These are phyloP conservation scores for Mortierella sp. DNA, from an alignment of 371 early-diverging fungal species.

Conservation along the genomic window DNA sequence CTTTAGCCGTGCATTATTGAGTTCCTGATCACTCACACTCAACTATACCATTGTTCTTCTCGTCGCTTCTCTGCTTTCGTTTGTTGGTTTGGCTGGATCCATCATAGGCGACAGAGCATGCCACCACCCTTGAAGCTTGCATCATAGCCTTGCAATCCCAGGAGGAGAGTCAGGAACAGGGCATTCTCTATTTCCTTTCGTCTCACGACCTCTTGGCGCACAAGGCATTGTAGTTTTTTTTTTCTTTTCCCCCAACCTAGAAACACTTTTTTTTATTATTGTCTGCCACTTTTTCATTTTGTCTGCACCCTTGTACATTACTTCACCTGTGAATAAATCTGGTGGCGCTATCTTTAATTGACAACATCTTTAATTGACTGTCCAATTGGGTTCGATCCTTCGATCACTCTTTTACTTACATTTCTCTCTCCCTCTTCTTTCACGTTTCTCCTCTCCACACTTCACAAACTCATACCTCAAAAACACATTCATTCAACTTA, in stretches of 20 bases:
- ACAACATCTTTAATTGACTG: not conserved
- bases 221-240: not conserved
- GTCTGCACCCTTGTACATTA: not conserved
- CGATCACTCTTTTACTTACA: not conserved
- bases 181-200: not conserved
- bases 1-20: not conserved
- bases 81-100: constrained; percentile 9
- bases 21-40: not conserved
- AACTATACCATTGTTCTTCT: not conserved
- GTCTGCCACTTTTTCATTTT: not conserved
- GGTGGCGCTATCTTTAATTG: constrained; percentile 7
- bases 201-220: not conserved
- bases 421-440: not conserved
- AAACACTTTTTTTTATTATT: not conserved
- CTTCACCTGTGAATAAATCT: not conserved
- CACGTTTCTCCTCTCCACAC: not conserved
- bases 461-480: not conserved
- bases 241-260: not conserved
- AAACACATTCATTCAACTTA: not conserved
- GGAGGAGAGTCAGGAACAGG: not conserved
- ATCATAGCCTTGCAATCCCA: not conserved
- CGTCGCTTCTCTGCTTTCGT: not conserved
- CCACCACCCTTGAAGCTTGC: constrained; percentile 38
- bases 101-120: constrained; percentile 42
- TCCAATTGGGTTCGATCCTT: not conserved